These are phyloP conservation scores for Chytriomyces sp. DNA, from an alignment of 192 early-diverging fungal genomes.

Conservation along the genomic window DNA sequence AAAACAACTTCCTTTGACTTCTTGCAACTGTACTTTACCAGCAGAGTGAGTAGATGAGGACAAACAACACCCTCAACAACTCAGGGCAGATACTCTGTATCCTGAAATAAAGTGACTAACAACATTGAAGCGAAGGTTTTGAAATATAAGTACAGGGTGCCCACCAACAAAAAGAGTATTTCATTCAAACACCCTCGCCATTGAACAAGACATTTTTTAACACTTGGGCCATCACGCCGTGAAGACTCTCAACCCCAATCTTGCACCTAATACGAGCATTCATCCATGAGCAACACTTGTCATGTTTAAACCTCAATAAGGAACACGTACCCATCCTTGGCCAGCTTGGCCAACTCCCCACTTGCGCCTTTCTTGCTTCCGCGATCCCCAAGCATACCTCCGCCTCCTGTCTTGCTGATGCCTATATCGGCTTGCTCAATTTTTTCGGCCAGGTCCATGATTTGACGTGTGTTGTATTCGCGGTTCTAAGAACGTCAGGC, in stretches of 20 bases:
- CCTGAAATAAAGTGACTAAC: no score
- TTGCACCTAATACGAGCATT: conserved; percentile 57
- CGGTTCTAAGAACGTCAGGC: conserved; percentile 63
- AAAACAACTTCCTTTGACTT: no score
- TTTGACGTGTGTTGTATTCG: conserved; percentile 76
- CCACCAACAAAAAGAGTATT: no score
- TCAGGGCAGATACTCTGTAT: no score
- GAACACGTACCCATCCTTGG: conserved; percentile 68
- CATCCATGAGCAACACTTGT: no score
- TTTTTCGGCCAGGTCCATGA: conserved; percentile 80
- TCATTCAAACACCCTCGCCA: not conserved
- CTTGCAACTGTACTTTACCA: no score
- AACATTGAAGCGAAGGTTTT: no score
- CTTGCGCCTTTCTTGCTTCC: conserved; percentile 62
- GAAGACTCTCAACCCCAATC: conserved; percentile 75
- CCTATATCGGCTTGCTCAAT: conserved; percentile 74
- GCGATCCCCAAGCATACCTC: not conserved
- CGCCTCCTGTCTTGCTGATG: conserved; percentile 36
- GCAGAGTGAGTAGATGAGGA: no score
- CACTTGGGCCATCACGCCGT: conserved; percentile 81
- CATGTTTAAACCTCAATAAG: no score
- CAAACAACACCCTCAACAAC: no score
- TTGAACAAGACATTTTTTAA: conserved; percentile 84
- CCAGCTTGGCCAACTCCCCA: conserved; percentile 69
- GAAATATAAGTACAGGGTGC: no score